Evolutionary conservation across 345 rosid genomes (phyloP).

Genomic region (Boechera stricta): DNA sequence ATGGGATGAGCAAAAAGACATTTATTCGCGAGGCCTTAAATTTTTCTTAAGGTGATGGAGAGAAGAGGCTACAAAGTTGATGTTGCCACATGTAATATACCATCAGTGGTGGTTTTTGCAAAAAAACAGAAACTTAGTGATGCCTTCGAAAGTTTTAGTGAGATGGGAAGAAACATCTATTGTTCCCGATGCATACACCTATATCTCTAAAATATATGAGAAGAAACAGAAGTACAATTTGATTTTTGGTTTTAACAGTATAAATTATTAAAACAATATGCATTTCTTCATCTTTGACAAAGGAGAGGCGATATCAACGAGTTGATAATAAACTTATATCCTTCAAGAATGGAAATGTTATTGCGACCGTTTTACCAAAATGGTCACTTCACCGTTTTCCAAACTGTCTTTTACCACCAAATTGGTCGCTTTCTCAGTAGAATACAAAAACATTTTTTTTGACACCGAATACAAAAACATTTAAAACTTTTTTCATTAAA

Average conservation of each 20-base stretch:
- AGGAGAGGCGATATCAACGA: neutral
- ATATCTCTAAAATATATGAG: neutral
- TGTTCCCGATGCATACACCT: neutral
- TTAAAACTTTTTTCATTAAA: neutral
- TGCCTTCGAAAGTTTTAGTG: neutral
- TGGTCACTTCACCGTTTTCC: neutral
- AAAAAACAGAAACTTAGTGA: neutral
- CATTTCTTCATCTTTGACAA: neutral
- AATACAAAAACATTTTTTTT: neutral
- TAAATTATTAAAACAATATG: neutral
- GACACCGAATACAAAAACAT: neutral
- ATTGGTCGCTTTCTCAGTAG: neutral
- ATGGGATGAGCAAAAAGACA: neutral
- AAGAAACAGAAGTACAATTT: neutral
- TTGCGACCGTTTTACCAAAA: constrained; percentile 3
- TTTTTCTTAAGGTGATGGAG: neutral
- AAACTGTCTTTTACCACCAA: constrained; percentile 2
- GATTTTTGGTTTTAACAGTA: neutral
- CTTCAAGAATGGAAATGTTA: neutral
- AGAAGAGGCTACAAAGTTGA: neutral
- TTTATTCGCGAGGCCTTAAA: neutral
- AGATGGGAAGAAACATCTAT: neutral
- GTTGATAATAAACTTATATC: neutral
- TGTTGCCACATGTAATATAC: neutral
- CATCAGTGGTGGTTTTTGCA: neutral